Evolutionary conservation across 257 asterid genomes (phyloP), one percentile per base, ranked within the genome.

Genomic region (Solanum peruvianum): DNA sequence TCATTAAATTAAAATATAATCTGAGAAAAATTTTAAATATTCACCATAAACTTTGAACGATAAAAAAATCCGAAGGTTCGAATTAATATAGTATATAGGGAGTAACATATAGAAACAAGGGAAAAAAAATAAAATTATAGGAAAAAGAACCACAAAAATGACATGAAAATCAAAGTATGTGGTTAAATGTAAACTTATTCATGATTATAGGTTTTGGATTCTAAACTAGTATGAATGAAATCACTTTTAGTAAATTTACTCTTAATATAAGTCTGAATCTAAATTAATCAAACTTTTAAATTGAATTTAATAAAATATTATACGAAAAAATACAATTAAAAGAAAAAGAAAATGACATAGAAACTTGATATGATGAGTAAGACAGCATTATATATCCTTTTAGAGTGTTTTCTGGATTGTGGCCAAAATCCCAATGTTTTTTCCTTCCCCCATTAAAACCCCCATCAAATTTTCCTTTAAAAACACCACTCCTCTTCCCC

Each of bases 301-400:
- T 37, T 5, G 1, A 37, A 37, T 37, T 5, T 37, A 37, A 37
- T 6, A 1, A 37, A 6, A 37, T 37, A 5, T 5, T 0, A 37
- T 37, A 37, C 0, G 39, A 37, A 3, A 2, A 71, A 35, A 11
- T 16, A 20, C 3, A 16, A 9, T 10, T 33, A 41, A 39, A 71
- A 18, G 11, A 29, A 71, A 18, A 15, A 33, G 35, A 71, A 13
- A 37, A 25, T 33, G 56, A 85, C 42, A 44, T 18, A 45, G 47
- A 75, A 15, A 13, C 21, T 62, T 33, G 66, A 31, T 45, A 81
- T 85, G 92, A 89, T 91, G 94, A 91, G 91, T 88, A 90, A 89
- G 94, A 92, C 88, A 89, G 89, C 93, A 91, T 87, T 92, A 90
- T 92, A 90, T 47, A 42, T 60, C 73, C 86, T 87, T 86, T 60